Conservation (phyloP, 345 rosid species). For the Gossypium raimondii region DNA sequence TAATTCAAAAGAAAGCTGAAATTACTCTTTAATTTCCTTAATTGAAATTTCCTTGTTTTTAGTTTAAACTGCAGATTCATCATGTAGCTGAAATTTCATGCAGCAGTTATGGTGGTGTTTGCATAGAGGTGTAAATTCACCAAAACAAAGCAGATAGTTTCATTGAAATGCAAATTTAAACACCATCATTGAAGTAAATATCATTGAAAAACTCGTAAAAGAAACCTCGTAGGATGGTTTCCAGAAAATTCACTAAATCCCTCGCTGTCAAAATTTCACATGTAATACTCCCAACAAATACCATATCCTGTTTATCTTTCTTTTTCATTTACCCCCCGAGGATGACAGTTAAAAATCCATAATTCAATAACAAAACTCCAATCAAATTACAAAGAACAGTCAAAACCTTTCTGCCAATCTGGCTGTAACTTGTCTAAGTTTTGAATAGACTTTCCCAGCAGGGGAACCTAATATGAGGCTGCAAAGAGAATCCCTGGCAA, state of each 20-base stretch:
- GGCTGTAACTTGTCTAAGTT: conserved; percentile 35
- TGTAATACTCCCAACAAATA: not conserved
- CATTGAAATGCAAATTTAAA: not conserved
- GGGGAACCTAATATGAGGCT: conserved; percentile 86
- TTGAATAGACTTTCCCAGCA: conserved; percentile 60
- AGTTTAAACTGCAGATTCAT: not conserved
- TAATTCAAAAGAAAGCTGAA: not conserved
- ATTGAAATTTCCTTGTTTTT: not conserved
- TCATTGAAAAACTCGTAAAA: not conserved
- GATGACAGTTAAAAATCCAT: not conserved
- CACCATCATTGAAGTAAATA: not conserved
- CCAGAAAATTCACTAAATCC: not conserved
- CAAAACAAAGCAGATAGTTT: too few species aligned
- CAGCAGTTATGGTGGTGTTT: not conserved
- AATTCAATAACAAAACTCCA: not conserved
- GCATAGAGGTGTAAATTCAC: too few species aligned
- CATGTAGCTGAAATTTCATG: not conserved
- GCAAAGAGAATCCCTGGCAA: conserved; percentile 78
- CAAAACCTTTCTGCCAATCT: conserved; percentile 42
- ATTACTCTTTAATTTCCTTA: not conserved
- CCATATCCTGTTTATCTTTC: not conserved
- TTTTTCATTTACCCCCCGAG: too few species aligned
- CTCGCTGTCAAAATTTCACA: not conserved
- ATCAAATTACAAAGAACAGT: conserved; percentile 3
- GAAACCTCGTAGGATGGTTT: not conserved